Base-by-base conservation (phyloP, 1,284 basidiomycete genomes). In the Cerrena zonata region DNA sequence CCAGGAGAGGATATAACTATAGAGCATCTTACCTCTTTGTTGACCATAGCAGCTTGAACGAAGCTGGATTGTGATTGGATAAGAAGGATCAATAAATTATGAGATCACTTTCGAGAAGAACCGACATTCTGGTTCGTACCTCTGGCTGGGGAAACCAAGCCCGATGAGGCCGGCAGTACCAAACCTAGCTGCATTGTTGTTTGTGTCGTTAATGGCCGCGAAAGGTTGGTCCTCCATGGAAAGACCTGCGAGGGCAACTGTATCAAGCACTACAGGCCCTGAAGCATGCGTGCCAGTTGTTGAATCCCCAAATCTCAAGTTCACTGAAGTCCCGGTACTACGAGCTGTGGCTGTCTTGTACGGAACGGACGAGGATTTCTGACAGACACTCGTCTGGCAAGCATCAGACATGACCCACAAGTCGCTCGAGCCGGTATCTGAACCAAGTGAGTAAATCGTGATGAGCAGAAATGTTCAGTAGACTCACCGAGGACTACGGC, bases 141-240 rank as follows among this genome's bases (percentile, higher is more conserved):
- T 70, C 39, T 61, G 61, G 12, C 63, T 57, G 4, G 69, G 68
- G 49, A 73, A 73, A 4, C 69, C 69, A 7, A 73, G 60, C 13
- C 71, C 71, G 18, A 73, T 62, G n/a, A 73, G 71, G 10, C 71
- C 70, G 19, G 68, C 66, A 26, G 64, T 63, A 4, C 68, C 69
- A 18, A 67, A 62, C 36, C 58, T 54, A n/a, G 71, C 65, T 22
- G 67, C 65, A 2, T 63, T 60, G 53, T 66, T 71, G 50, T 70
- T 61, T 1, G 71, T 73, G 39, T 64, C 56, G 48, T 65, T 63
- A 22, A 72, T 58, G 10, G 69, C 68, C 4, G 62, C 69, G 27
- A 71, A 66, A 1, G 63, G 51, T 50, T 73, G 71, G 30, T 62
- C 53, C 12, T 50, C 48, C 52, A 73, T 57, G 3, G 66, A 61